Base-by-base conservation (phyloP, 495 filamentous ascomycete genomes). In the Aspergillus biplanus region DNA sequence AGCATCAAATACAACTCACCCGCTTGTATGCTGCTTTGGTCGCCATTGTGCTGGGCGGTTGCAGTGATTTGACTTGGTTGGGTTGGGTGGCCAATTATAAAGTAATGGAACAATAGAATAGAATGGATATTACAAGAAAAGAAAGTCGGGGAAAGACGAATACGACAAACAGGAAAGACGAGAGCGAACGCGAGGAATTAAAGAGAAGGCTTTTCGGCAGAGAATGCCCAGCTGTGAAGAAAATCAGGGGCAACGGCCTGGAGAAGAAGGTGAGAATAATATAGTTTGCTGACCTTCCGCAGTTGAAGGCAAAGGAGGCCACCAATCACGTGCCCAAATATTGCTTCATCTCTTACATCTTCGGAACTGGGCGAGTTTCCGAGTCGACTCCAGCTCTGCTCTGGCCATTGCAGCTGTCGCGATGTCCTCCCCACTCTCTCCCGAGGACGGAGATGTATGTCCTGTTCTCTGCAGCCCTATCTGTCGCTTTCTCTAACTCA, bases 21-120 rank as follows among this genome's bases (percentile, higher is more conserved):
- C 92, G 86, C 76, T 92, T 96, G 73, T 89, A 90, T 34, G 92
- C 92, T 57, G 90, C 90, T 69, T 88, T 86, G 62, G 89, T 92
- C 46, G 92, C 91, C 92, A 94, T 96, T 46, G 61, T 72, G 18
- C 52, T 42, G 7, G 48, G 9, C 3, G 46, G 12, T 37, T 33
- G 47, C 21, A 27, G 21, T 27, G 21, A 27, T 27, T 27, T 44
- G 8, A 44, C 11, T 44, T 8, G 4, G 39, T 44, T 44, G 39
- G 39, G 39, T 7, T 11, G 39, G 39, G 39, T 44, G 39, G 39
- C 39, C 39, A 31, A 50, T 50, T 11, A 11, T 31, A 31, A 31
- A 50, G 47, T 27, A 18, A 18, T 6, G 5, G 13, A 37, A 37
- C 33, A 56, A 35, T n/a, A 53, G 13, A 39, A 18, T 16, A 32